Evolutionary conservation across 2,329 filamentous ascomycete genomes (phyloP).

Genomic region (Pseudogymnoascus verrucosus): DNA sequence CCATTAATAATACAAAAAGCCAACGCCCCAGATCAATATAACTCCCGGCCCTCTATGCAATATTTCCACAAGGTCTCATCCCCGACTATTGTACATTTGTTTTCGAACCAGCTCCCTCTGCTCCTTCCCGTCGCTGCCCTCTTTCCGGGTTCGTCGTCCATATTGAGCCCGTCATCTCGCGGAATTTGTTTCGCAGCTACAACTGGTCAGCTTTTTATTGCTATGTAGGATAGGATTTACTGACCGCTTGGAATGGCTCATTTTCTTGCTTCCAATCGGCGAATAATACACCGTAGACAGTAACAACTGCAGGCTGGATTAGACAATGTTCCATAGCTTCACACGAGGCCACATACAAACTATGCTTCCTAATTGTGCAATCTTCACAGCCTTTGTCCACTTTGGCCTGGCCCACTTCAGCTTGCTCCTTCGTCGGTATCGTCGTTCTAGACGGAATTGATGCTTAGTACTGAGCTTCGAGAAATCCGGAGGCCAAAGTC

Average conservation of each 20-base stretch:
- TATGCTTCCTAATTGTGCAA: conserved; percentile 45
- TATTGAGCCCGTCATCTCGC: conserved; percentile 29
- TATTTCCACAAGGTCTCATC: neutral
- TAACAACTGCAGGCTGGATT: conserved; percentile 36
- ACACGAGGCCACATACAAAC: conserved; percentile 19
- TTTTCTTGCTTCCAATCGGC: conserved; percentile 44
- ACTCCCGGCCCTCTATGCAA: neutral
- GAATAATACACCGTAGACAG: conserved; percentile 51
- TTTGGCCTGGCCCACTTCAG: conserved; percentile 53
- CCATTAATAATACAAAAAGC: neutral
- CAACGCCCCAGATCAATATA: conserved; percentile 1
- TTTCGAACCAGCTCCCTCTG: conserved; percentile 18
- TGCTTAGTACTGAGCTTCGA: conserved; percentile 59
- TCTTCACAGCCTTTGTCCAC: conserved; percentile 57
- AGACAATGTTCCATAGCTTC: neutral
- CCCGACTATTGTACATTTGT: conserved; percentile 11
- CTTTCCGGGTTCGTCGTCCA: conserved; percentile 24
- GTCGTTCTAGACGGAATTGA: conserved; percentile 70
- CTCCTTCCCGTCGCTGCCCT: conserved; percentile 15
- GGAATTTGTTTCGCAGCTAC: conserved; percentile 35
- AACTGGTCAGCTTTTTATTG: conserved; percentile 5
- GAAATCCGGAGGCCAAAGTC: conserved; percentile 73
- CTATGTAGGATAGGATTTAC: conserved; percentile 18
- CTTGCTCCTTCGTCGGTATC: conserved; percentile 63
- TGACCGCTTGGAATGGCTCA: conserved; percentile 44